Evolutionary conservation across 805 yeast genomes (phyloP).

Genomic region (Myxozyma kluyveri): DNA sequence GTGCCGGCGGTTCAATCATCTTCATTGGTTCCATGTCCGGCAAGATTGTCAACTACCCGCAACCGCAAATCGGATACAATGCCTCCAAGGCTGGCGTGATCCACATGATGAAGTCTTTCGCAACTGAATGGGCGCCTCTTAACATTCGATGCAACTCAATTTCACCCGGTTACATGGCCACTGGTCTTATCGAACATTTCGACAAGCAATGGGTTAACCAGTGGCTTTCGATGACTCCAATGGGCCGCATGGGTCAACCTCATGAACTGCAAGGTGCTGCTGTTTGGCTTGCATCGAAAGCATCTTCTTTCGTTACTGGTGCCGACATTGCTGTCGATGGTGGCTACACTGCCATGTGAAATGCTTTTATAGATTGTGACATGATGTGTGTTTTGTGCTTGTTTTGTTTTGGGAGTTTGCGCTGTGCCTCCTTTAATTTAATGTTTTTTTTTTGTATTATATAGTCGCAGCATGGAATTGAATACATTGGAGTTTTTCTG

Average conservation of each 20-base stretch:
- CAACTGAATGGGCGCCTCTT: constrained; percentile 70
- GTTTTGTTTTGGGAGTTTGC: not conserved
- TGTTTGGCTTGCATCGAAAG: constrained; percentile 70
- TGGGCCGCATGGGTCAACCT: constrained; percentile 83
- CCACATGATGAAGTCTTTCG: constrained; percentile 61
- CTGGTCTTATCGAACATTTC: constrained; percentile 53
- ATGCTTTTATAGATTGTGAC: not conserved
- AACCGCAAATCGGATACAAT: constrained; percentile 66
- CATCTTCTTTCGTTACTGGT: constrained; percentile 79
- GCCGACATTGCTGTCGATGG: constrained; percentile 81
- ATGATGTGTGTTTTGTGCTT: not conserved
- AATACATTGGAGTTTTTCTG: no score
- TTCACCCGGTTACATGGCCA: constrained; percentile 67
- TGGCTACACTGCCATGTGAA: constrained; percentile 79
- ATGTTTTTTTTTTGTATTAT: no score
- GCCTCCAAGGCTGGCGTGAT: constrained; percentile 70
- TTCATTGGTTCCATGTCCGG: constrained; percentile 73
- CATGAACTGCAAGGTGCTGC: constrained; percentile 76
- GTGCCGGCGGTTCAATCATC: constrained; percentile 57
- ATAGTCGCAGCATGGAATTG: no score
- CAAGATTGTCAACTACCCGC: constrained; percentile 67
- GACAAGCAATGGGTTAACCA: constrained; percentile 53
- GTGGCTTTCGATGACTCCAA: constrained; percentile 41
- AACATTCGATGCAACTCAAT: constrained; percentile 64
- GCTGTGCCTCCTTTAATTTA: no score